These are phyloP conservation scores for Coemansia sp. DNA, from an alignment of 192 early-diverging fungal species.

Conservation along the genomic window DNA sequence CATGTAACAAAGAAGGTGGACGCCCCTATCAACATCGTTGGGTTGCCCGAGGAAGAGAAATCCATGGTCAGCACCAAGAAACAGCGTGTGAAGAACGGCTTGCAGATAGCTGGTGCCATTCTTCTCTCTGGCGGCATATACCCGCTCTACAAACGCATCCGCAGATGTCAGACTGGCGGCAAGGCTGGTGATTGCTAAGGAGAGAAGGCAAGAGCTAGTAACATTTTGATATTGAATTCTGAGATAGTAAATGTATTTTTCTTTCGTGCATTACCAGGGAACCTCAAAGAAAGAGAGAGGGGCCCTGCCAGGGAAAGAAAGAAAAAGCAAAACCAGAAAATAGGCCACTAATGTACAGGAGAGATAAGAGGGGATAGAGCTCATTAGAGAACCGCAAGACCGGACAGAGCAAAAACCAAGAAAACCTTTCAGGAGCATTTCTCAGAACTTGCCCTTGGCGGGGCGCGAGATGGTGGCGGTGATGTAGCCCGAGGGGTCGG, in stretches of 20 bases:
- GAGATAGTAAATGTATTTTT: no score
- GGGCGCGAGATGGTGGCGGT: slow-evolving; percentile 66
- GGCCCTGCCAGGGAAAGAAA: slow-evolving; percentile 23
- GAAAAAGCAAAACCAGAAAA: slow-evolving; percentile 29
- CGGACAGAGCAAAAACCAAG: slow-evolving; percentile 27
- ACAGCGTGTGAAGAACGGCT: background rate
- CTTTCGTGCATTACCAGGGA: background rate
- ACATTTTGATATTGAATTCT: no score
- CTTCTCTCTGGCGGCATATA: slow-evolving; percentile 26
- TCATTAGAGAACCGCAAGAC: slow-evolving; percentile 8
- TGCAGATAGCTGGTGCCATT: slow-evolving; percentile 14
- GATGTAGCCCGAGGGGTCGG: slow-evolving; percentile 75
- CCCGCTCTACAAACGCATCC: slow-evolving; percentile 29
- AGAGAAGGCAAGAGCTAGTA: no score
- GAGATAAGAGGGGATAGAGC: background rate
- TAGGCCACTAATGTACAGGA: slow-evolving; percentile 24
- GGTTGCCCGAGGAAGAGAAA: background rate
- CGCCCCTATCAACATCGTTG: slow-evolving; percentile 5
- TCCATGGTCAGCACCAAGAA: background rate
- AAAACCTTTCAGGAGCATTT: slow-evolving; percentile 21
- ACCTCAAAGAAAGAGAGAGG: background rate
- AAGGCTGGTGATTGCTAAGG: background rate
- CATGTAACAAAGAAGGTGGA: slow-evolving; percentile 10
- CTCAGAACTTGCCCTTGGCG: slow-evolving; percentile 32
- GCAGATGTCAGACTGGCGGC: slow-evolving; percentile 27